phyloP scores from a whole-genome alignment of 2,329 filamentous ascomycete species.

The Beauveria caledonica region DNA sequence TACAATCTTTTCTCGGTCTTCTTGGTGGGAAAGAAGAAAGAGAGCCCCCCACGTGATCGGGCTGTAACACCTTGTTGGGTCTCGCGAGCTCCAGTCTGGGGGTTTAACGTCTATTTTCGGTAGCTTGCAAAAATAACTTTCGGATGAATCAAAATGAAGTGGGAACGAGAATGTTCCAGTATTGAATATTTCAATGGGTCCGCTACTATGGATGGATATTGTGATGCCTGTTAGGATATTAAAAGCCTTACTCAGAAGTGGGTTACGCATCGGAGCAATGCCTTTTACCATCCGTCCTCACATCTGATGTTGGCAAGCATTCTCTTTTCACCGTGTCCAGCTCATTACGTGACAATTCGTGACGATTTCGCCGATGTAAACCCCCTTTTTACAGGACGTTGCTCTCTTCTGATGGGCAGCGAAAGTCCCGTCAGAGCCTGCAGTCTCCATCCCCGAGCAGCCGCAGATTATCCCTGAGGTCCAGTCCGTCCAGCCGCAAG shows the following conservation, averaged over 20 bases:
- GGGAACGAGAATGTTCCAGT: constrained; percentile 1
- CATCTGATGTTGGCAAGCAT: not conserved
- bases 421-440: not conserved
- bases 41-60: not conserved
- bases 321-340: not conserved
- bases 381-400: not conserved
- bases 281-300: not conserved
- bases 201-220: not conserved
- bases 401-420: not conserved
- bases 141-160: constrained; percentile 8
- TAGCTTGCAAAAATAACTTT: constrained; percentile 10
- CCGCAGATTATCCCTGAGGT: not conserved
- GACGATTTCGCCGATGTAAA: not conserved
- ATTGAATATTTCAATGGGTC: not conserved
- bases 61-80: not conserved
- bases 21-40: constrained; percentile 12
- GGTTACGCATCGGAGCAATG: not conserved
- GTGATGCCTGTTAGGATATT: not conserved
- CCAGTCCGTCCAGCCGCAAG: not conserved
- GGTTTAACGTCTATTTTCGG: constrained; percentile 12
- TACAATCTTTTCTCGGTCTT: constrained; percentile 12
- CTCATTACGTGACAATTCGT: not conserved
- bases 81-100: not conserved
- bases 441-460: not conserved
- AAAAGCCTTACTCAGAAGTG: not conserved